A percentile compares a stretch with the other conserved stretches of the same genome.
Conservation (phyloP, 2,329 filamentous ascomycete genomes). For the Colletotrichum acutatum region DNA sequence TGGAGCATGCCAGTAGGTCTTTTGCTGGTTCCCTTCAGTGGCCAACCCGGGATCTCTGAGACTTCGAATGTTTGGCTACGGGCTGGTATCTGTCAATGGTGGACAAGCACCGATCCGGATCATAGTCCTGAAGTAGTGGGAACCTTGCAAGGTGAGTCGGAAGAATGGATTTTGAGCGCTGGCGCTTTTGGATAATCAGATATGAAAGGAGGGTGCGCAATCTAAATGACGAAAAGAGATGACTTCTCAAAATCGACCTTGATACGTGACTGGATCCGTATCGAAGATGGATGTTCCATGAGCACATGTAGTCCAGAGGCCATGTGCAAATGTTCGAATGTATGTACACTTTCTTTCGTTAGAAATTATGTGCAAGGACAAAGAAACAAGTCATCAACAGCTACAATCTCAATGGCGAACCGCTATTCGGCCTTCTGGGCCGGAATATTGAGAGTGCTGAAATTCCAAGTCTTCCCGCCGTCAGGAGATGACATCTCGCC, state of each 20-base stretch:
- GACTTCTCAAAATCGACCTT: too few relatives aligned
- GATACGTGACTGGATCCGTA: too few relatives aligned
- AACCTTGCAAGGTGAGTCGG: not conserved
- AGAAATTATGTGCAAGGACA: not conserved
- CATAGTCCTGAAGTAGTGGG: not conserved
- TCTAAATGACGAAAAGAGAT: too few relatives aligned
- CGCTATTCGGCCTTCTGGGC: not conserved
- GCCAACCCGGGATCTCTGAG: not conserved
- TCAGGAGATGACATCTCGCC: not conserved
- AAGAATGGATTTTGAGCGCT: not conserved
- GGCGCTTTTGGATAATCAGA: not conserved
- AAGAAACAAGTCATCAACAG: not conserved
- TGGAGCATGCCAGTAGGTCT: not conserved
- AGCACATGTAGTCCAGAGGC: too few relatives aligned
- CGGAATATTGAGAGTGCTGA: not conserved
- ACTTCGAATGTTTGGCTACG: not conserved
- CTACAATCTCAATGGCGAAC: not conserved
- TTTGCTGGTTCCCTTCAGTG: not conserved
- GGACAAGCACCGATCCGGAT: not conserved
- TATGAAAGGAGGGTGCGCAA: too few relatives aligned
- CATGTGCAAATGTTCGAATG: not conserved
- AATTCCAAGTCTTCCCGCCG: not conserved
- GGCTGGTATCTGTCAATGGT: not conserved
- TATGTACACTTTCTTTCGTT: not conserved
- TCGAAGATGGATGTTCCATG: too few relatives aligned